Percentiles rank a stretch among this genome's conserved stretches.
These are phyloP conservation scores for Castanea mollissima DNA, from an alignment of 306 rosid genomes.

Conservation along the genomic window DNA sequence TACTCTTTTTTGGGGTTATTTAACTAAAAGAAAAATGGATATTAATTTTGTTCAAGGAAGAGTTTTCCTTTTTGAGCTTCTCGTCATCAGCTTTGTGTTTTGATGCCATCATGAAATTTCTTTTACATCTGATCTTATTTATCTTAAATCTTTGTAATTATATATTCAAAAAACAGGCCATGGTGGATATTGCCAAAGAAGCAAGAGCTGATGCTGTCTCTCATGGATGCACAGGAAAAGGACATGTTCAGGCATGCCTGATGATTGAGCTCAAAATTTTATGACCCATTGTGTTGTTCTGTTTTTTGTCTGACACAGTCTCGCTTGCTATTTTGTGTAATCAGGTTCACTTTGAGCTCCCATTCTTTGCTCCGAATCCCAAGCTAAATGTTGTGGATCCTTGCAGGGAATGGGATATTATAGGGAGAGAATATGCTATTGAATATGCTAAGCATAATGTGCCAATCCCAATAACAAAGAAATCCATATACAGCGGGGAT, in stretches of 20 bases:
- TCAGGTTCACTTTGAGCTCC: constrained; percentile 92
- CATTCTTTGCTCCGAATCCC: constrained; percentile 91
- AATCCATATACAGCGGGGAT: constrained; percentile 94
- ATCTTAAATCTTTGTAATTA: not conserved
- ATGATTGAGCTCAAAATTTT: not conserved
- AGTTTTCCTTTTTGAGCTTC: not conserved
- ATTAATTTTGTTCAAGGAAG: not conserved
- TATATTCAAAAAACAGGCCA: constrained; percentile 51
- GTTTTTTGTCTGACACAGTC: constrained; percentile 16
- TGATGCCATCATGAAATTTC: not conserved
- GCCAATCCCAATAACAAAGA: constrained; percentile 95
- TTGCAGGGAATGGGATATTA: constrained; percentile 96
- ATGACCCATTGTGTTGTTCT: not conserved
- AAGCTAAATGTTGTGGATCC: constrained; percentile 92
- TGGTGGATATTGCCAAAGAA: constrained; percentile 92
- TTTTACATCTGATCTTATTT: not conserved
- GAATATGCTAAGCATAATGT: constrained; percentile 89
- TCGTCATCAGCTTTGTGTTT: not conserved
- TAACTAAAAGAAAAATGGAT: not conserved
- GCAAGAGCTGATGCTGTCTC: constrained; percentile 98
- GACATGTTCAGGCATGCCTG: constrained; percentile 85
- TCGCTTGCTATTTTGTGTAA: constrained; percentile 1
- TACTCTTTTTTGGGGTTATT: not conserved
- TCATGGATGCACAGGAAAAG: constrained; percentile 98
- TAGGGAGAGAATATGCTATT: constrained; percentile 94